phyloP scores from a whole-genome alignment of 2,329 filamentous ascomycete genomes.

The Pestalotiopsis sp. region DNA sequence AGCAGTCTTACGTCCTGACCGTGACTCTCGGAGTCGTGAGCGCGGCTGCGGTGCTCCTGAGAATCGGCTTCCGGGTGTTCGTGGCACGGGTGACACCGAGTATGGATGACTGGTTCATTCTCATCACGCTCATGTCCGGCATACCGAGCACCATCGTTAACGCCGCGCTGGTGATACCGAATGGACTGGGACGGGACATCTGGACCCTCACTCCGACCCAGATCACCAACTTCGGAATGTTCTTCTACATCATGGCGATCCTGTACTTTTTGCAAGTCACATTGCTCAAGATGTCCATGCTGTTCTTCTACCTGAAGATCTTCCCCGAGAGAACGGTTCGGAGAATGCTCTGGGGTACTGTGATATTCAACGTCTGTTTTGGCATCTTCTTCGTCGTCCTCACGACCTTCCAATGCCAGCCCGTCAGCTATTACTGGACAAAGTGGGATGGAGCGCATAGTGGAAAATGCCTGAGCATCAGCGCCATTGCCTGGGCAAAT shows the following conservation, averaged over 20 bases:
- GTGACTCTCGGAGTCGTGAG: constrained; percentile 37
- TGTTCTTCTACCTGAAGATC: constrained; percentile 45
- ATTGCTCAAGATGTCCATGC: constrained; percentile 41
- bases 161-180: constrained; percentile 22
- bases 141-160: constrained; percentile 33
- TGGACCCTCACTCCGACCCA: constrained; percentile 31
- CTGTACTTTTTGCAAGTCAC: constrained; percentile 41
- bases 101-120: constrained; percentile 40
- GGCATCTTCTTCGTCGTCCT: constrained; percentile 34
- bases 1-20: constrained; percentile 36
- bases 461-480: constrained; percentile 44
- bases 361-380: constrained; percentile 32
- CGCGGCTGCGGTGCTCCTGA: constrained; percentile 42
- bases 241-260: constrained; percentile 36
- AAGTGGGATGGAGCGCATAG: constrained; percentile 41
- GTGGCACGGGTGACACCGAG: constrained; percentile 36
- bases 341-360: constrained; percentile 34
- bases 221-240: constrained; percentile 28
- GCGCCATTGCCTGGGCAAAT: constrained; percentile 43
- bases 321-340: constrained; percentile 36
- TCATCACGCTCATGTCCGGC: constrained; percentile 28
- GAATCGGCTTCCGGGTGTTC: constrained; percentile 39
- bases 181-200: constrained; percentile 36
- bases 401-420: constrained; percentile 40
- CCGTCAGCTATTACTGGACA: constrained; percentile 42